Evolutionary conservation across 1,139 yeast genomes (phyloP), one percentile per base, ranked within the genome.

Genomic region (Lodderomyces theae): DNA sequence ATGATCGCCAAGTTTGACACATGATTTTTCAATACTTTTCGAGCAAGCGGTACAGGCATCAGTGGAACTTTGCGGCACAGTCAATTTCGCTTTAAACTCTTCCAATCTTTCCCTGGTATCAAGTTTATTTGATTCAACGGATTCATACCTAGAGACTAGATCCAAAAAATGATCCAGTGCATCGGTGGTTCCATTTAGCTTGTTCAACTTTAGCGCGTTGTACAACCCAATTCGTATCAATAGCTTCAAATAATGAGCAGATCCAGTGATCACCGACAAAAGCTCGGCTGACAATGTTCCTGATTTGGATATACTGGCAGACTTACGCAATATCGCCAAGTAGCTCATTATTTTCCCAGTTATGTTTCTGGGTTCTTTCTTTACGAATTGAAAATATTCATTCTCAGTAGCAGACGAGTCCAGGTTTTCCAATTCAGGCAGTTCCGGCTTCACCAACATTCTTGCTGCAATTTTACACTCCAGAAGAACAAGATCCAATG

Each of bases 231-330:
- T 79, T 47, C 97, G 72, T 13, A 92, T 86, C 28, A 92, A 69
- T 9, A 92, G 71, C 58, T 94, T 92, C 53, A 92, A 71, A 59
- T 89, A 90, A 60, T 94, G 98, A 0, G 98, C 97, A 54, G 94
- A 72, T 1, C 95, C 90, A 1, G 97, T 89, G 10, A 90, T 92
- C 5, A 90, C 80, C 1, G 94, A 81, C 49, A 92, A 71, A 36
- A 92, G 56, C 43, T 72, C 77, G 0, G 74, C 70, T 2, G 76
- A 69, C 35, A 74, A 56, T 39, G 84, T 86, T 15, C 88, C 89
- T 1, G 87, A 77, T 7, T 66, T 52, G n/a, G 68, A 53, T 4
- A 68, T 58, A 40, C 66, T 70, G 47, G 50, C 73, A 0, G 82
- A 66, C 52, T 82, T 83, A 50, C 90, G 64, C 40, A 85, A 62